Evolutionary conservation across 495 filamentous ascomycete genomes (phyloP).

Genomic region (Penicillium subrubescens): DNA sequence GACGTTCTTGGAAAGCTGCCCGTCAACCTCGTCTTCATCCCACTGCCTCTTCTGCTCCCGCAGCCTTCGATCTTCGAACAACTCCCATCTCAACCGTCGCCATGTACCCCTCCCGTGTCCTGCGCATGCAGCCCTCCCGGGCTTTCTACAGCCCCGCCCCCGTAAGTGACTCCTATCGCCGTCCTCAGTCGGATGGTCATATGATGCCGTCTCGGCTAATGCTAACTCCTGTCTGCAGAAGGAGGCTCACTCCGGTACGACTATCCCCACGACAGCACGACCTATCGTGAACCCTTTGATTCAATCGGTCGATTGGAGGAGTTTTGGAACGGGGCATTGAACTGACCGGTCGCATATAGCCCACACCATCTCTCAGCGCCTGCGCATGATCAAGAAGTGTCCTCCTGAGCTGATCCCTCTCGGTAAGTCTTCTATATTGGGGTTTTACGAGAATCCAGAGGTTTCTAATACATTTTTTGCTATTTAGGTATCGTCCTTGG

Average conservation of each 20-base stretch:
- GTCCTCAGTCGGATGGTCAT: slow-evolving; percentile 20
- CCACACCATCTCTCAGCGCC: slow-evolving; percentile 95
- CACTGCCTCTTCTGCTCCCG: slow-evolving; percentile 26
- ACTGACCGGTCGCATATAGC: slow-evolving; percentile 57
- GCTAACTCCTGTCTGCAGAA: slow-evolving; percentile 60
- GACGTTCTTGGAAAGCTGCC: slow-evolving; percentile 31
- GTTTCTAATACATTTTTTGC: slow-evolving; percentile 24
- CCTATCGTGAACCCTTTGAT: slow-evolving; percentile 15
- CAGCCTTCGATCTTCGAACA: slow-evolving; percentile 21
- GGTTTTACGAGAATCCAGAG: not conserved
- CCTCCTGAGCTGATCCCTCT: slow-evolving; percentile 94
- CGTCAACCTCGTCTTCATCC: slow-evolving; percentile 10
- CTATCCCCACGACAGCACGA: slow-evolving; percentile 13
- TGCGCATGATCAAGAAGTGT: slow-evolving; percentile 82
- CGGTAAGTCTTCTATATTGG: slow-evolving; percentile 58
- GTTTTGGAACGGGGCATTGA: slow-evolving; percentile 9
- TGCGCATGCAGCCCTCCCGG: slow-evolving; percentile 58
- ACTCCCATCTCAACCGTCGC: slow-evolving; percentile 13
- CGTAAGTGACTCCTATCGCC: slow-evolving; percentile 56
- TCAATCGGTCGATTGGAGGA: not conserved
- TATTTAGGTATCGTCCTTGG: slow-evolving; percentile 78
- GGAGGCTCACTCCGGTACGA: slow-evolving; percentile 80
- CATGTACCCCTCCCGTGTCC: slow-evolving; percentile 69
- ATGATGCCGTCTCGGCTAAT: slow-evolving; percentile 30
- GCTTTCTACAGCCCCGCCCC: slow-evolving; percentile 77